These are phyloP conservation scores for Pyrenochaeta sp. DNA, from an alignment of 2,329 filamentous ascomycete species.

Conservation along the genomic window DNA sequence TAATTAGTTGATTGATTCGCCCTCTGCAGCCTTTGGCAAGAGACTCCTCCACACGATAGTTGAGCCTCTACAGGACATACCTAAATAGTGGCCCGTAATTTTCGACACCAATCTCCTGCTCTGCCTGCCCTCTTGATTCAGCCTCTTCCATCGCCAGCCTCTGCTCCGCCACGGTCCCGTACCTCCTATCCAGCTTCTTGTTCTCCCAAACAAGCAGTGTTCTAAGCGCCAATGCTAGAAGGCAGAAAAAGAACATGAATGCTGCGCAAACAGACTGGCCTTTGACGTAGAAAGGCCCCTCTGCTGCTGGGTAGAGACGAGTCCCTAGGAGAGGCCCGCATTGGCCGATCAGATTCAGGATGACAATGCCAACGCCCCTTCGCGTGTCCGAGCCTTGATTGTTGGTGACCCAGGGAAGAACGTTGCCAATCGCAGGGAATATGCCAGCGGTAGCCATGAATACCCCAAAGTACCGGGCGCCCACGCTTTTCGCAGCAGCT, in stretches of 20 bases:
- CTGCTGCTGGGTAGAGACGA: slow-evolving; percentile 42
- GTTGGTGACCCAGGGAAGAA: slow-evolving; percentile 74
- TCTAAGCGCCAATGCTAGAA: slow-evolving; percentile 40
- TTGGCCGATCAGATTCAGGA: slow-evolving; percentile 73
- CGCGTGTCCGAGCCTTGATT: slow-evolving; percentile 75
- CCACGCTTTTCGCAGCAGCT: slow-evolving; percentile 62
- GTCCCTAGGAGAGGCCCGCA: slow-evolving; percentile 49
- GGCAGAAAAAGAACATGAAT: slow-evolving; percentile 49
- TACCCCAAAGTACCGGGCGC: slow-evolving; percentile 61
- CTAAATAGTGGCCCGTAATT: slow-evolving; percentile 46
- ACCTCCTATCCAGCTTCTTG: slow-evolving; percentile 43
- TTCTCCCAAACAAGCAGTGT: slow-evolving; percentile 49
- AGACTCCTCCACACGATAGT: neutral
- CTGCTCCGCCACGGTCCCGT: slow-evolving; percentile 42
- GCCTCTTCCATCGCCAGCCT: slow-evolving; percentile 28
- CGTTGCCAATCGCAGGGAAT: slow-evolving; percentile 74
- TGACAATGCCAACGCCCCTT: slow-evolving; percentile 70
- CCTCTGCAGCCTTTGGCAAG: neutral
- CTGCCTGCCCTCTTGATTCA: slow-evolving; percentile 16
- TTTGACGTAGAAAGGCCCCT: slow-evolving; percentile 45
- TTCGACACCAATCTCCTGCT: slow-evolving; percentile 35
- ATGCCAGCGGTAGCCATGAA: slow-evolving; percentile 68
- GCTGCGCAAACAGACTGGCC: slow-evolving; percentile 48
- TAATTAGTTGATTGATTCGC: too few species aligned
- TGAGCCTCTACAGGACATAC: slow-evolving; percentile 36